Conservation (phyloP, 1,284 basidiomycete genomes). For the Ceratobasidium sp. region DNA sequence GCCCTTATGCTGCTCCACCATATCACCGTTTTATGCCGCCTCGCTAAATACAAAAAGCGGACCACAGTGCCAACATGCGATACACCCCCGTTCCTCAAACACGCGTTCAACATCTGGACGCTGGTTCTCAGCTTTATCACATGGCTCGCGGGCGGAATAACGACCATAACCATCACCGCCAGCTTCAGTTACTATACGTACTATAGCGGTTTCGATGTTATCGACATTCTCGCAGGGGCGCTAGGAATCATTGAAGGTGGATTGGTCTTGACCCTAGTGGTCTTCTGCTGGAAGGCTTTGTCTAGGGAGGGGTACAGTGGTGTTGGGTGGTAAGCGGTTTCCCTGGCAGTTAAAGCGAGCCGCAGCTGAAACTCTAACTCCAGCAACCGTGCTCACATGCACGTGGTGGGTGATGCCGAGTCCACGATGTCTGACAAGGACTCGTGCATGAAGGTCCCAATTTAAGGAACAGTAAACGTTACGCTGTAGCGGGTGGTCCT, state of each 20-base stretch:
- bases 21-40: not conserved
- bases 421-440: not conserved
- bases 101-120: not conserved
- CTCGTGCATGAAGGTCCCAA: not conserved
- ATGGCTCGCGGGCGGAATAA: not conserved
- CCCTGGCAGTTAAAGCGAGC: not conserved
- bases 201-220: not conserved
- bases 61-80: not conserved
- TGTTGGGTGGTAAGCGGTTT: not conserved
- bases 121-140: not conserved
- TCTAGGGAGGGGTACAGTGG: slow-evolving; percentile 7
- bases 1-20: slow-evolving; percentile 6
- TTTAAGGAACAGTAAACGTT: not conserved
- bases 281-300: slow-evolving; percentile 8
- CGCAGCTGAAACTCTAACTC: not conserved
- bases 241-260: not conserved
- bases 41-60: slow-evolving; percentile 4
- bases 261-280: not conserved
- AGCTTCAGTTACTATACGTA: not conserved
- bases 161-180: not conserved
- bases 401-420: not conserved
- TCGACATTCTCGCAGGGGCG: not conserved
- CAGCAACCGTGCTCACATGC: not conserved
- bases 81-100: slow-evolving; percentile 8
- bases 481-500: not conserved